Evolutionary conservation across 2,329 filamentous ascomycete species (phyloP).

Genomic region (Aureobasidium zeae): DNA sequence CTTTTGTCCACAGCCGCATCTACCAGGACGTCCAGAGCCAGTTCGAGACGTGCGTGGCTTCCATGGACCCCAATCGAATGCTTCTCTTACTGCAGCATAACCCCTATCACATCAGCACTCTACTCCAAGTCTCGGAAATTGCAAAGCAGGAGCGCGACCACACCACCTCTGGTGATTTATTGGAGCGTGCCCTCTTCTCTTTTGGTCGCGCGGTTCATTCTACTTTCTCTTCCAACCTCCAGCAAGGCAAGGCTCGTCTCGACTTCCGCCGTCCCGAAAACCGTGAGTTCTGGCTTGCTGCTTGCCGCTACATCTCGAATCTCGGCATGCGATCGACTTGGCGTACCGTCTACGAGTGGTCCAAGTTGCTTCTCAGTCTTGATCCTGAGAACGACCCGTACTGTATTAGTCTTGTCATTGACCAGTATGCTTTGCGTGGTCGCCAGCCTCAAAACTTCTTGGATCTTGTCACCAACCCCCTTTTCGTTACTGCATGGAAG

Average conservation of each 20-base stretch:
- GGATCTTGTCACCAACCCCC: conserved; percentile 51
- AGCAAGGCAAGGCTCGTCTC: conserved; percentile 68
- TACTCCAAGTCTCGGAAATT: conserved; percentile 89
- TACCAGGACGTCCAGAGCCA: conserved; percentile 68
- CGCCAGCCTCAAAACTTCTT: conserved; percentile 68
- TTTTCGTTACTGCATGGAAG: conserved; percentile 41
- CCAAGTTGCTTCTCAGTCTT: conserved; percentile 70
- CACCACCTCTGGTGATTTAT: conserved; percentile 72
- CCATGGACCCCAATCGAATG: conserved; percentile 75
- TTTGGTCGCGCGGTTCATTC: conserved; percentile 85
- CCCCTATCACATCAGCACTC: conserved; percentile 84
- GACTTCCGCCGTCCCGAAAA: conserved; percentile 79
- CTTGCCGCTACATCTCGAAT: conserved; percentile 79
- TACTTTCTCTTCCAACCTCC: conserved; percentile 65
- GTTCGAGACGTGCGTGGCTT: conserved; percentile 72
- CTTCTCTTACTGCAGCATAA: conserved; percentile 64
- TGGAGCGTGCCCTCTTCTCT: conserved; percentile 84
- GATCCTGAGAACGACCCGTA: conserved; percentile 70
- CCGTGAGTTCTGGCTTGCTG: conserved; percentile 83
- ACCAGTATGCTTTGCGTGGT: conserved; percentile 74
- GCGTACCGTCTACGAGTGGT: conserved; percentile 87
- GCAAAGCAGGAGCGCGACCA: conserved; percentile 87
- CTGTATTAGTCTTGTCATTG: conserved; percentile 68
- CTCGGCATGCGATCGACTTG: conserved; percentile 87
- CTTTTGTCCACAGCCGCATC: conserved; percentile 61